Percentiles rank a stretch among this genome's conserved stretches.
Conservation (phyloP, 495 filamentous ascomycete genomes). For the Xylaria intraflava region DNA sequence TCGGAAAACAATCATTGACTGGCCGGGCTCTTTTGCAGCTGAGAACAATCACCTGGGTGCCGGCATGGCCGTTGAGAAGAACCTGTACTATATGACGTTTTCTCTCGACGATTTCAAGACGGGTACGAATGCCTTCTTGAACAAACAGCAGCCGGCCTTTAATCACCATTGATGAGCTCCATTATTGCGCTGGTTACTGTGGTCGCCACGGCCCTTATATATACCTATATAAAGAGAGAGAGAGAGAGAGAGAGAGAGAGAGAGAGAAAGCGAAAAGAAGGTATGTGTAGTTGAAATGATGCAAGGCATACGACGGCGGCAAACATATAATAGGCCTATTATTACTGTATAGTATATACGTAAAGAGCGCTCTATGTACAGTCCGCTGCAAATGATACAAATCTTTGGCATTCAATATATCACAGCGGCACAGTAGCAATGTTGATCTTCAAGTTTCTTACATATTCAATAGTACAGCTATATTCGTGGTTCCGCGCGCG, state of each 20-base stretch:
- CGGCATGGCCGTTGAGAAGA: constrained; percentile 23
- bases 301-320: too few species aligned
- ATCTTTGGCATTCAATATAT: too few species aligned
- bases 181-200: too few species aligned
- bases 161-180: constrained; percentile 11
- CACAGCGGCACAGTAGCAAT: not conserved
- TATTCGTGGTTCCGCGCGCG: not conserved
- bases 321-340: too few species aligned
- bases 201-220: too few species aligned
- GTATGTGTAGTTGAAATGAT: too few species aligned
- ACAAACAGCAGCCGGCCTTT: constrained; percentile 16
- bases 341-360: too few species aligned
- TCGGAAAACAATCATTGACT: not conserved
- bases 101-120: constrained; percentile 12
- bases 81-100: constrained; percentile 20
- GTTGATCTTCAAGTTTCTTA: not conserved
- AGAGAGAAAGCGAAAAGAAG: too few species aligned
- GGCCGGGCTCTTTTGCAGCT: constrained; percentile 6
- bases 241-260: too few species aligned
- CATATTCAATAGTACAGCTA: constrained; percentile 5
- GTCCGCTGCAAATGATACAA: too few species aligned
- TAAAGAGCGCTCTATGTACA: too few species aligned
- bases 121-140: constrained; percentile 14
- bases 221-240: too few species aligned
- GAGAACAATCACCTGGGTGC: constrained; percentile 18